phyloP scores from a whole-genome alignment of 441 rosid genomes.

The Aleurites moluccanus region DNA sequence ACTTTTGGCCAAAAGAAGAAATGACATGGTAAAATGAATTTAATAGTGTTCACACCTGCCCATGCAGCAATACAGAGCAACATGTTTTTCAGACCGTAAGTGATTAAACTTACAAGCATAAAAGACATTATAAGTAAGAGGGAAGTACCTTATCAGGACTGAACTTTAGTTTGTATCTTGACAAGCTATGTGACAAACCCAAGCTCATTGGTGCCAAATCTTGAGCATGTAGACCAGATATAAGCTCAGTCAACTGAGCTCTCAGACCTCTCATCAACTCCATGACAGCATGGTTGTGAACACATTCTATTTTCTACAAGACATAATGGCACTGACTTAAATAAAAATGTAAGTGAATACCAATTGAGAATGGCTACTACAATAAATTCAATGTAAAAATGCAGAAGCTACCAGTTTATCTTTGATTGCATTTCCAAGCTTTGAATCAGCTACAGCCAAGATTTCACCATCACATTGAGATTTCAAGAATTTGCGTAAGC shows the following conservation, averaged over 20 bases:
- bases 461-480: constrained; percentile 69
- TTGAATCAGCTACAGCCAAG: constrained; percentile 82
- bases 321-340: constrained; percentile 16
- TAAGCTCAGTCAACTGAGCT: constrained; percentile 82
- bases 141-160: constrained; percentile 82
- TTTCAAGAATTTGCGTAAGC: constrained; percentile 68
- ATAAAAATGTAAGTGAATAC: not conserved
- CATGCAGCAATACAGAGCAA: not conserved
- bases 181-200: constrained; percentile 90
- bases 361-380: not conserved
- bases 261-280: constrained; percentile 89
- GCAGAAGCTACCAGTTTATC: constrained; percentile 63
- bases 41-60: not conserved
- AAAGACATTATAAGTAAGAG: not conserved
- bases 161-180: constrained; percentile 84
- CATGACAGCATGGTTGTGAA: constrained; percentile 88
- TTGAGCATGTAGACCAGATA: constrained; percentile 73
- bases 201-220: constrained; percentile 95
- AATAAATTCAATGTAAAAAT: not conserved
- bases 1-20: not conserved
- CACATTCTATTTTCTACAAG: constrained; percentile 80
- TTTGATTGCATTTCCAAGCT: constrained; percentile 92
- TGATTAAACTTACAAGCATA: not conserved
- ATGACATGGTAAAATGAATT: not conserved
- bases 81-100: not conserved